A percentile compares a stretch with the other conserved stretches of the same genome.
Conservation (phyloP, 108 stramenopile species). For the Skeletonema tropicum region DNA sequence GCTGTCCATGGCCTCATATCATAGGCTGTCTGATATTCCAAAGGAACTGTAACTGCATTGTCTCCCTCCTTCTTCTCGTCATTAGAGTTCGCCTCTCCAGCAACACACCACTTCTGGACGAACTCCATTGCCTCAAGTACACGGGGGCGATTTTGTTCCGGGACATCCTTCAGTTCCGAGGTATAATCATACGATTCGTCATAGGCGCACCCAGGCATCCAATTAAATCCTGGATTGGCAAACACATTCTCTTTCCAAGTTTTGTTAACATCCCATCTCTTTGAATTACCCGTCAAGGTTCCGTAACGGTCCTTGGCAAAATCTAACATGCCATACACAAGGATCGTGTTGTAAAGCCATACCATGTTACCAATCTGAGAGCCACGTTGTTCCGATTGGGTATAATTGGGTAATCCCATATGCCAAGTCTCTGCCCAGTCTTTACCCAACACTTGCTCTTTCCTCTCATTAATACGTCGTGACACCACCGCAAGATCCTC, state of each 20-base stretch:
- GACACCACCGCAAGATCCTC: constrained; percentile 39
- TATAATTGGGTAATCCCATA: constrained; percentile 74
- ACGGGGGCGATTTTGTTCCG: constrained; percentile 55
- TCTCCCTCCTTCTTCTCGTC: constrained; percentile 27
- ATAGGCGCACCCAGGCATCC: constrained; percentile 70
- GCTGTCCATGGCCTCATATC: constrained; percentile 84
- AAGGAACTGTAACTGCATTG: constrained; percentile 18
- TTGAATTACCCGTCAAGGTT: constrained; percentile 49
- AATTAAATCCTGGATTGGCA: constrained; percentile 44
- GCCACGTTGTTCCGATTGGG: constrained; percentile 44
- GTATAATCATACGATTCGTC: constrained; percentile 58
- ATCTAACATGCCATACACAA: constrained; percentile 75
- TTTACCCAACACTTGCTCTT: constrained; percentile 66
- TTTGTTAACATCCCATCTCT: constrained; percentile 61
- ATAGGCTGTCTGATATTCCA: constrained; percentile 75
- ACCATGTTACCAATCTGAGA: constrained; percentile 76
- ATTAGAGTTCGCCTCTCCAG: background rate
- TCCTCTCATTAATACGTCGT: constrained; percentile 57
- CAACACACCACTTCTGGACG: constrained; percentile 59
- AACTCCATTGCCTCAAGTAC: constrained; percentile 69
- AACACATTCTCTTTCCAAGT: constrained; percentile 64
- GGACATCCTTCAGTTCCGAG: constrained; percentile 59
- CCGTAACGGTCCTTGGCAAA: constrained; percentile 80
- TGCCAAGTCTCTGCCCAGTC: constrained; percentile 75
- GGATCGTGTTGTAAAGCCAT: constrained; percentile 78